These are phyloP conservation scores for Penicillium vulpinum DNA, from an alignment of 2,329 filamentous ascomycete species.

Conservation along the genomic window DNA sequence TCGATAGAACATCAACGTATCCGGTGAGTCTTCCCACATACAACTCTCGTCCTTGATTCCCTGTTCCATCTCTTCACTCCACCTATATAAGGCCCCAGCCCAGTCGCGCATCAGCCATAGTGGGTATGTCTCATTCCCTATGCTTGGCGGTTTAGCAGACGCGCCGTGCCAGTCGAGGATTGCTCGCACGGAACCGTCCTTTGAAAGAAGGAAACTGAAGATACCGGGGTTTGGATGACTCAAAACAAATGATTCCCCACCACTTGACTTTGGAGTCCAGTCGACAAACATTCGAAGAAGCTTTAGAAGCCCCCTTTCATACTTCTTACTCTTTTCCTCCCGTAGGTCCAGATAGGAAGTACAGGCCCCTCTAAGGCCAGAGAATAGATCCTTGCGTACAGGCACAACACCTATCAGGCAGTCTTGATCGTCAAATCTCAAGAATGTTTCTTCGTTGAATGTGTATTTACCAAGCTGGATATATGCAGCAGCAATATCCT, in stretches of 20 bases:
- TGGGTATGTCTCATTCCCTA: background rate
- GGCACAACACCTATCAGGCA: background rate
- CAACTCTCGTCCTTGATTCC: background rate
- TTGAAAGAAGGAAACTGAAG: background rate
- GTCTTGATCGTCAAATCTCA: background rate
- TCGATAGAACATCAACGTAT: background rate
- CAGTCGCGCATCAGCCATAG: background rate
- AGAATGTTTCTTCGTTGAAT: background rate
- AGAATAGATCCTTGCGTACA: background rate
- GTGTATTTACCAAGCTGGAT: background rate
- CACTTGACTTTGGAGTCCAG: background rate
- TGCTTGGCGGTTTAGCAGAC: background rate
- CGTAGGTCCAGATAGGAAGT: background rate
- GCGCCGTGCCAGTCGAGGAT: background rate
- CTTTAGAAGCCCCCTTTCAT: background rate
- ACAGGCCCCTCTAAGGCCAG: background rate
- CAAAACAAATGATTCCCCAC: background rate
- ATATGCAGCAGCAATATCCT: background rate
- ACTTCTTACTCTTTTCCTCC: background rate
- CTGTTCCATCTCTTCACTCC: background rate
- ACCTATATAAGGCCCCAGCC: background rate
- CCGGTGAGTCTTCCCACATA: background rate
- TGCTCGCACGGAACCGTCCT: background rate
- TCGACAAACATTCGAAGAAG: conserved; percentile 1
- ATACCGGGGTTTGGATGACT: background rate